These are phyloP conservation scores for Conoideocrella luteorostrata DNA, from an alignment of 2,329 filamentous ascomycete genomes.

Conservation along the genomic window DNA sequence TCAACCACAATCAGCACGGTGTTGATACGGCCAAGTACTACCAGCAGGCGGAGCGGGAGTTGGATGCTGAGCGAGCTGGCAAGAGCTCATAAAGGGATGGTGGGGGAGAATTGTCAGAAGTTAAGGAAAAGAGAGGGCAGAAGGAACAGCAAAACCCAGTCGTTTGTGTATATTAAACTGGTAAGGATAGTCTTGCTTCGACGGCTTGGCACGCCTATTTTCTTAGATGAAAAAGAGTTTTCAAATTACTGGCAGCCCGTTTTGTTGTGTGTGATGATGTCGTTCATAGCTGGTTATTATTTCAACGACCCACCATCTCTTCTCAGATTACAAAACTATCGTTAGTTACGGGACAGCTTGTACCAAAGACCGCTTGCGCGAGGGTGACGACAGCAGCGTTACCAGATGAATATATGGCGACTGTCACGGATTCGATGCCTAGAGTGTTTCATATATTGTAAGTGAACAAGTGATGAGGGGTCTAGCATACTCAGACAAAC, in stretches of 20 bases:
- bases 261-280: background rate
- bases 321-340: no score
- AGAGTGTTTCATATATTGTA: no score
- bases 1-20: slow-evolving; percentile 92
- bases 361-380: no score
- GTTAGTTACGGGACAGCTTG: no score
- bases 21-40: slow-evolving; percentile 99
- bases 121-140: background rate
- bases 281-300: no score
- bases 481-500: no score
- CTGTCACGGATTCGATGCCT: no score
- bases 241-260: background rate
- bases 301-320: no score
- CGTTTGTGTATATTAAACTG: slow-evolving; percentile 8
- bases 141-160: background rate
- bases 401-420: no score
- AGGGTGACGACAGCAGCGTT: no score
- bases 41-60: slow-evolving; percentile 84
- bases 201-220: slow-evolving; percentile 9
- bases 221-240: background rate
- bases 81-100: slow-evolving; percentile 5
- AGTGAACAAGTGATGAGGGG: no score
- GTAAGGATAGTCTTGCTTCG: slow-evolving; percentile 12
- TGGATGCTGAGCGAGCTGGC: slow-evolving; percentile 62
- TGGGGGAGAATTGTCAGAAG: slow-evolving; percentile 2